Percentiles rank a stretch among this genome's conserved stretches.
Evolutionary conservation across 2,329 filamentous ascomycete species (phyloP).

Genomic region (Monilinia fructigena): DNA sequence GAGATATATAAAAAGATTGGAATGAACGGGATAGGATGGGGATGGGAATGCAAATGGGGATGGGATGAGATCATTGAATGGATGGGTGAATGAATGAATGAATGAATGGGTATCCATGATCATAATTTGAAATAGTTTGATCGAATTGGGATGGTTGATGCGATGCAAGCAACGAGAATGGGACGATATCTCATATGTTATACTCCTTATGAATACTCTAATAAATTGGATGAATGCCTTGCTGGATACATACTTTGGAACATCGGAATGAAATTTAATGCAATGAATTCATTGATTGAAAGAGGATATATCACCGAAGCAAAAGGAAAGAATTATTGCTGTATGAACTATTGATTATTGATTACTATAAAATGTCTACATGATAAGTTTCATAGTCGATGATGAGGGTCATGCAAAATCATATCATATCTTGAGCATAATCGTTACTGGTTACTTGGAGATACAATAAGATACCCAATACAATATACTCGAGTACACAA

Average conservation of each 20-base stretch:
- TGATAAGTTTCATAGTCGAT: not conserved
- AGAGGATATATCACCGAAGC: not conserved
- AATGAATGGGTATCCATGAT: too few species aligned
- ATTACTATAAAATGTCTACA: not conserved
- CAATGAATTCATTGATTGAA: not conserved
- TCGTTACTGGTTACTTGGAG: too few species aligned
- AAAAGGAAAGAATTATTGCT: not conserved
- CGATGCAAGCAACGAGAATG: slow-evolving; percentile 16
- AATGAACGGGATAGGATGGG: not conserved
- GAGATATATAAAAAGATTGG: not conserved
- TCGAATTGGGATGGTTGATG: slow-evolving; percentile 14
- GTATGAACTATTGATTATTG: not conserved
- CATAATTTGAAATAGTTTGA: not conserved
- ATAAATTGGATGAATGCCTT: not conserved
- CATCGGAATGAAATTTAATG: slow-evolving; percentile 8
- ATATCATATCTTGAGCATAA: too few species aligned
- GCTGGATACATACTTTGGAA: not conserved
- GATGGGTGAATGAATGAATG: not conserved
- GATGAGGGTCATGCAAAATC: too few species aligned
- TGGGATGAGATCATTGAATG: too few species aligned
- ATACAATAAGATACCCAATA: too few species aligned
- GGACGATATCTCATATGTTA: slow-evolving; percentile 3
- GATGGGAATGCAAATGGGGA: too few species aligned
- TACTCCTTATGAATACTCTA: not conserved
- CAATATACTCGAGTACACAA: too few species aligned